A percentile compares a stretch with the other conserved stretches of the same genome.
phyloP scores from a whole-genome alignment of 495 filamentous ascomycete species.

The Pseudomonodictys pantanalensis region DNA sequence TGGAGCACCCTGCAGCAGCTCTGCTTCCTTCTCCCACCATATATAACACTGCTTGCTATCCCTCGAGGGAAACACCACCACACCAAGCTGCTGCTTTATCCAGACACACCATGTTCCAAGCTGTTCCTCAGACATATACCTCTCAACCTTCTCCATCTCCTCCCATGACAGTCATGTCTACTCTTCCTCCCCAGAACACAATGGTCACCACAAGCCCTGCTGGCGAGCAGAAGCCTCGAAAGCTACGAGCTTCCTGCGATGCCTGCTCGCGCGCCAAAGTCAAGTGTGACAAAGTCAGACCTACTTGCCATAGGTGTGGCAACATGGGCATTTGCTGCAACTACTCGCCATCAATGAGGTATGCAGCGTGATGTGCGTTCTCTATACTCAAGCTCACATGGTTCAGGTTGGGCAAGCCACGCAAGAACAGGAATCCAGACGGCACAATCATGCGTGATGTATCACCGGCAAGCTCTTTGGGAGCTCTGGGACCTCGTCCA shows the following conservation, averaged over 20 bases:
- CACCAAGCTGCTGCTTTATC: slow-evolving; percentile 4
- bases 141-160: slow-evolving; percentile 15
- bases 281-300: slow-evolving; percentile 32
- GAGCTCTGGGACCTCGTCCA: slow-evolving; percentile 12
- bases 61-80: slow-evolving; percentile 11
- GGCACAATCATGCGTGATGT: slow-evolving; percentile 29
- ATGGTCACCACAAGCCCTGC: slow-evolving; percentile 17
- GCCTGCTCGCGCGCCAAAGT: slow-evolving; percentile 32
- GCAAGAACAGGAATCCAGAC: slow-evolving; percentile 32
- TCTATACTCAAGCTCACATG: slow-evolving; percentile 9
- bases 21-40: slow-evolving; percentile 8
- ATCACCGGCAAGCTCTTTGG: slow-evolving; percentile 29
- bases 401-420: slow-evolving; percentile 28
- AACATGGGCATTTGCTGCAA: slow-evolving; percentile 37
- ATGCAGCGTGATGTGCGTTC: neutral
- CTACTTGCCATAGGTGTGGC: slow-evolving; percentile 32
- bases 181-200: slow-evolving; percentile 1
- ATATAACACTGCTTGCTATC: slow-evolving; percentile 25
- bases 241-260: slow-evolving; percentile 33
- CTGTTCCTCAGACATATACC: slow-evolving; percentile 13
- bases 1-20: slow-evolving; percentile 11
- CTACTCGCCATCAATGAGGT: slow-evolving; percentile 35
- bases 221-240: slow-evolving; percentile 30
- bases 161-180: slow-evolving; percentile 17
- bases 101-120: slow-evolving; percentile 27